Evolutionary conservation across 2,329 filamentous ascomycete genomes (phyloP).

Genomic region (Tetracladium maxilliforme): DNA sequence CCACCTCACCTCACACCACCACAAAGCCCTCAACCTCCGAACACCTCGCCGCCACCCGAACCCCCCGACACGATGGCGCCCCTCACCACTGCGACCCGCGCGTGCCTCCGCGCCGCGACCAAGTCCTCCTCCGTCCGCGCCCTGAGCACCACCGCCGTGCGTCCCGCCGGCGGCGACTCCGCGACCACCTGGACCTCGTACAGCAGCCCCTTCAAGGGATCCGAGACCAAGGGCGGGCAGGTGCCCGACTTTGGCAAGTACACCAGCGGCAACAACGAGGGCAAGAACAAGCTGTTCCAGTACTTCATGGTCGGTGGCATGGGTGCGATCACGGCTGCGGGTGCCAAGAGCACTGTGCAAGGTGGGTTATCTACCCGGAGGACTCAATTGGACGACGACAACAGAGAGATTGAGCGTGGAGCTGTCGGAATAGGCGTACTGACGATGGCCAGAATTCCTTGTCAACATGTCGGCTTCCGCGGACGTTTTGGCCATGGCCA

Average conservation of each 20-base stretch:
- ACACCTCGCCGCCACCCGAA: constrained; percentile 4
- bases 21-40: too few species aligned
- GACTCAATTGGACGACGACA: constrained; percentile 1
- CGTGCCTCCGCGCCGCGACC: constrained; percentile 46
- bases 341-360: constrained; percentile 95
- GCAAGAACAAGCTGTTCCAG: constrained; percentile 72
- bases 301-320: constrained; percentile 99
- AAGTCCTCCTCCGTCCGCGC: constrained; percentile 30
- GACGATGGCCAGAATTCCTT: constrained; percentile 64
- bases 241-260: constrained; percentile 89
- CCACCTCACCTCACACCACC: too few species aligned
- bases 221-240: constrained; percentile 40
- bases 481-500: constrained; percentile 96
- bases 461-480: constrained; percentile 99
- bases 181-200: constrained; percentile 23
- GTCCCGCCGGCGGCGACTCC: constrained; percentile 5
- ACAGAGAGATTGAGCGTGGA: background rate
- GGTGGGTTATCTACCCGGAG: constrained; percentile 43
- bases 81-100: constrained; percentile 53
- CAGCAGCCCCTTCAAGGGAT: constrained; percentile 49
- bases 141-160: constrained; percentile 40
- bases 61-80: constrained; percentile 41
- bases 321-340: constrained; percentile 80
- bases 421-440: constrained; percentile 7
- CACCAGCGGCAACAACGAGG: constrained; percentile 51